Base-by-base conservation (phyloP, 73 alveolate genomes). In the Paraurostyla sp. region DNA sequence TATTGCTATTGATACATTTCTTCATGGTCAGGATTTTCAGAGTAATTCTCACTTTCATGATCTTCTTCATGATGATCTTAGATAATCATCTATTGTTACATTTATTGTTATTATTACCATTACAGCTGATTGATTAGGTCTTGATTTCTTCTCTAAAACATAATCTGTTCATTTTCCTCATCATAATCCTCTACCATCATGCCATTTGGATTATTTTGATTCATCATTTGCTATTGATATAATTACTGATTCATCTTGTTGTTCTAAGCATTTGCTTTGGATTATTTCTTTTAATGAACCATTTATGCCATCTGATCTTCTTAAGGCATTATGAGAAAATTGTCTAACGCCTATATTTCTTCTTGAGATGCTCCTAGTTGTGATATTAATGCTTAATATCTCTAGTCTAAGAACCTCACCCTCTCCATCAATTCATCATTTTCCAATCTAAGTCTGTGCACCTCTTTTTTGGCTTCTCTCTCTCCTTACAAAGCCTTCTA, bases 361-460 rank as follows among this genome's bases (percentile, higher is more conserved):
- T 78, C 76, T 32, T 78, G 42, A 16, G 80, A 50, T 27, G 71
- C 89, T 9, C 80, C 80, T 33, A 78, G 7, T 29, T 62, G 33
- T 20, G 25, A 57, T 0, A 78, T 56, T 27, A 78, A 45, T 2
- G 80, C 36, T n/a, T 50, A 25, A 65, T 56, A 87, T 42, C 49
- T 54, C 62, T 56, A 22, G 65, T 87, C 93, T 22, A 75, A 27
- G 52, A 30, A 87, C 63, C 75, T 65, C 45, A 40, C 43, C 27
- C 58, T 33, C 81, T 87, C 85, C 20, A 9, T 13, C 1, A 87
- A 36, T 68, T 71, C 93, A 49, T 76, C 93, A 43, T 87, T 87
- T 22, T 76, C 76, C 13, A 75, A 33, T 27, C 65, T 48, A 30
- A 75, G 23, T 38, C 76, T 50, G 48, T 27, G 63, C 33, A 87